phyloP scores from a whole-genome alignment of 1,284 basidiomycete species.

The Trametes hirsuta region DNA sequence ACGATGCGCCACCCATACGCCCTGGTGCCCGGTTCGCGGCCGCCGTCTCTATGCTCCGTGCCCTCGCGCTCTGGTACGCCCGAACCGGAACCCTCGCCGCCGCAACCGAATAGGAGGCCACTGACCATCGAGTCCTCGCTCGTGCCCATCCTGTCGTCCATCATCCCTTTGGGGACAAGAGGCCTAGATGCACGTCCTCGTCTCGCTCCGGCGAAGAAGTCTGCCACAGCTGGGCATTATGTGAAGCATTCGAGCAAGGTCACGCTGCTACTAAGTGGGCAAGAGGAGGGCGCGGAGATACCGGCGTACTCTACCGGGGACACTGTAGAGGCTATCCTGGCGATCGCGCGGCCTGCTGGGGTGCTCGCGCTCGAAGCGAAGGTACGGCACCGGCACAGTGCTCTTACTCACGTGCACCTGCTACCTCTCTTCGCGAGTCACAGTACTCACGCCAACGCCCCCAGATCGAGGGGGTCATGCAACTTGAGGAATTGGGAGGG shows the following conservation, averaged over 20 bases:
- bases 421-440: neutral
- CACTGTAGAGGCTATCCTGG: slow-evolving; percentile 32
- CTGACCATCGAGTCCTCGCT: neutral
- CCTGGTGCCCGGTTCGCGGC: slow-evolving; percentile 10
- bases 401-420: too few relatives aligned
- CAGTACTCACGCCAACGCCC: neutral
- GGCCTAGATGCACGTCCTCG: neutral
- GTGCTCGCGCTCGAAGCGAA: slow-evolving; percentile 30
- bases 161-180: neutral
- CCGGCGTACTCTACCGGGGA: slow-evolving; percentile 30
- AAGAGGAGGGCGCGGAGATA: slow-evolving; percentile 25
- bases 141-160: slow-evolving; percentile 5
- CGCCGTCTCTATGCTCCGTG: slow-evolving; percentile 10
- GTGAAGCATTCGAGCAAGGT: slow-evolving; percentile 34
- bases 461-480: slow-evolving; percentile 32
- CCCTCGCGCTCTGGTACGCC: slow-evolving; percentile 3
- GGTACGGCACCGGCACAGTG: slow-evolving; percentile 18
- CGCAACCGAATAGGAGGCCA: neutral
- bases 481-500: slow-evolving; percentile 31
- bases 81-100: neutral
- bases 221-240: slow-evolving; percentile 18
- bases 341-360: slow-evolving; percentile 28
- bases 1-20: slow-evolving; percentile 28
- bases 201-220: neutral
- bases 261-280: slow-evolving; percentile 32